Conservation (phyloP, 169 alveolate species). For the Ichthyophthirius multifiliis region DNA sequence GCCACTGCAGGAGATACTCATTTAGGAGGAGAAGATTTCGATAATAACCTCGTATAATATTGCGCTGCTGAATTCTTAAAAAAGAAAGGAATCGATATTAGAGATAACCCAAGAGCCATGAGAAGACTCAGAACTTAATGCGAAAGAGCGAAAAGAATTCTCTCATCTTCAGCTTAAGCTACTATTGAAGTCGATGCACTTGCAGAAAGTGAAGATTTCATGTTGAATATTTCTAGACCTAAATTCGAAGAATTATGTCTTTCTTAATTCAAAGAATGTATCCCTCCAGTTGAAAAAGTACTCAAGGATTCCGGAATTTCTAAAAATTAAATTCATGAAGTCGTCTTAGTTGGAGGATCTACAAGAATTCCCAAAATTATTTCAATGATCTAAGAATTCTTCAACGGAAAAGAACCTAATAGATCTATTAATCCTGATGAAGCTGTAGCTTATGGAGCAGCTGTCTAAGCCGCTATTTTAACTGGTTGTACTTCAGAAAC, state of each 20-base stretch:
- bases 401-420: conserved; percentile 94
- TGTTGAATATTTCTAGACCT: conserved; percentile 60
- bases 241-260: conserved; percentile 79
- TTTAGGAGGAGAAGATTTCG: conserved; percentile 72
- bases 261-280: conserved; percentile 68
- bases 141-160: conserved; percentile 60
- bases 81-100: conserved; percentile 47
- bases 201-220: conserved; percentile 67
- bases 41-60: conserved; percentile 54
- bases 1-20: conserved; percentile 69
- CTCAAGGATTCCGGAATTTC: conserved; percentile 56
- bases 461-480: conserved; percentile 93
- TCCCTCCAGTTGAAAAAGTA: conserved; percentile 67
- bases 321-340: conserved; percentile 87
- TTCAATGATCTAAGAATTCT: conserved; percentile 90
- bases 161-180: conserved; percentile 53
- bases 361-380: conserved; percentile 97
- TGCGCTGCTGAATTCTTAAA: conserved; percentile 57
- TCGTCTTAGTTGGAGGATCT: conserved; percentile 98
- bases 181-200: conserved; percentile 59
- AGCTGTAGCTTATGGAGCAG: conserved; percentile 97
- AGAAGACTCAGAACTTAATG: conserved; percentile 60
- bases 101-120: conserved; percentile 55
- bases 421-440: conserved; percentile 94
- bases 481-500: conserved; percentile 61